phyloP scores from a whole-genome alignment of 2,329 filamentous ascomycete species.

The Neonectria magnoliae region DNA sequence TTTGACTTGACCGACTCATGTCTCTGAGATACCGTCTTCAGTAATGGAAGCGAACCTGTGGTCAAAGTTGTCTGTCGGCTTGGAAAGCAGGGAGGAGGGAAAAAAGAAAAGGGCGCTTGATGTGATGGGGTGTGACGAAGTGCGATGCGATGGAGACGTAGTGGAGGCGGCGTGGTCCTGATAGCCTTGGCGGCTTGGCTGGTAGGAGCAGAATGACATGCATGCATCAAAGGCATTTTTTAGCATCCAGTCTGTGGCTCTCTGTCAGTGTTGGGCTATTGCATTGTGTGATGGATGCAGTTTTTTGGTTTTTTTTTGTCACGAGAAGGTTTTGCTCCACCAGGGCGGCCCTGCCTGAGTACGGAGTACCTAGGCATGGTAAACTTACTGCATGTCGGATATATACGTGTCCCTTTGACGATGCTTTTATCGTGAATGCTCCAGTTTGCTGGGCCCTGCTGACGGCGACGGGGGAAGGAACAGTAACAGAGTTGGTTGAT shows the following conservation, averaged over 20 bases:
- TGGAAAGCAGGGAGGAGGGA: neutral
- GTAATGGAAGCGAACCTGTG: neutral
- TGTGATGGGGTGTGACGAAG: neutral
- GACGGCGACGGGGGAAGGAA: too few species aligned
- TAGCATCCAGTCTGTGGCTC: neutral
- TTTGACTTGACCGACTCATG: too few species aligned
- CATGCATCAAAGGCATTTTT: neutral
- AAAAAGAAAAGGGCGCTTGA: neutral
- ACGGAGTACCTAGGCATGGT: neutral
- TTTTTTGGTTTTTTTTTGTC: neutral
- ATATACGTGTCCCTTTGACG: too few species aligned
- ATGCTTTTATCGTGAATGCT: too few species aligned
- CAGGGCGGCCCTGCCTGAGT: neutral
- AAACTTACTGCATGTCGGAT: neutral
- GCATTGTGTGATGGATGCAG: neutral
- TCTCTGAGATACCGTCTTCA: neutral
- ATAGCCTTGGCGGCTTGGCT: neutral
- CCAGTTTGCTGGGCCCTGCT: too few species aligned
- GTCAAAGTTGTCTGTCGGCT: neutral
- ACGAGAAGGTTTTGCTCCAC: neutral
- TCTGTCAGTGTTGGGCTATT: too few species aligned
- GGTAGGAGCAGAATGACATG: slow-evolving; percentile 1
- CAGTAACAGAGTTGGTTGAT: too few species aligned
- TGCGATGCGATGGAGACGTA: neutral
- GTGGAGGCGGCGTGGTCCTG: neutral